Evolutionary conservation across 169 alveolate genomes (phyloP), one percentile per base, ranked within the genome.

Genomic region (Cryptosporidium sp.): DNA sequence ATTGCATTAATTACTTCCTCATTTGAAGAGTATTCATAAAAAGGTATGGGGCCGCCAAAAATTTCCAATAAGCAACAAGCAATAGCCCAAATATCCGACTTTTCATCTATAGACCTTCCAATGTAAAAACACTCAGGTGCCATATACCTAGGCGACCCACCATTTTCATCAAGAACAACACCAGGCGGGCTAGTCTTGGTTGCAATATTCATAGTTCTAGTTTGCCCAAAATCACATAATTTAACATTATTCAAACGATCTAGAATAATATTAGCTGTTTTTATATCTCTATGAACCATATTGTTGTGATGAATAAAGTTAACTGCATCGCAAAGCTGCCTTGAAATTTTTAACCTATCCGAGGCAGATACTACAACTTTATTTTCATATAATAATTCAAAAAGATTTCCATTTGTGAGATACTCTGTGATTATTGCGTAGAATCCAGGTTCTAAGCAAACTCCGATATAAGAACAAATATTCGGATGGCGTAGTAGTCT

Each of bases 141-240:
- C 96, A 94, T 94, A 52, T 94, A 94, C 16, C 96, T 93, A 31
- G 96, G 96, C 9, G 96, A 93, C 16, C 96, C 96, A 48, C 96
- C 96, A 84, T 94, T 94, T 65, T 94, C 96, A 62, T 94, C 96
- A 21, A 94, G 84, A 37, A 75, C 72, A 39, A 94, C 86, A 2
- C 80, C 73, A 6, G 52, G 44, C 1, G 89, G 12, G 29, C 42
- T 65, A 35, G 75, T 42, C 52, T 85, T 93, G 18, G 95, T 93
- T 68, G 70, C 61, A 37, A 68, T 65, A 48, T 71, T 92, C 70
- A 94, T 53, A n/a, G 91, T 72, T 68, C 95, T 85, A 12, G 96
- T 92, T 80, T 94, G 94, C 33, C 96, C 96, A 75, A 94, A 94
- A 52, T 94, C 96, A 85, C 96, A 94, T 18, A 94, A 91, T 75